Evolutionary conservation across 2,329 filamentous ascomycete genomes (phyloP).

Genomic region (Didymella lethalis): DNA sequence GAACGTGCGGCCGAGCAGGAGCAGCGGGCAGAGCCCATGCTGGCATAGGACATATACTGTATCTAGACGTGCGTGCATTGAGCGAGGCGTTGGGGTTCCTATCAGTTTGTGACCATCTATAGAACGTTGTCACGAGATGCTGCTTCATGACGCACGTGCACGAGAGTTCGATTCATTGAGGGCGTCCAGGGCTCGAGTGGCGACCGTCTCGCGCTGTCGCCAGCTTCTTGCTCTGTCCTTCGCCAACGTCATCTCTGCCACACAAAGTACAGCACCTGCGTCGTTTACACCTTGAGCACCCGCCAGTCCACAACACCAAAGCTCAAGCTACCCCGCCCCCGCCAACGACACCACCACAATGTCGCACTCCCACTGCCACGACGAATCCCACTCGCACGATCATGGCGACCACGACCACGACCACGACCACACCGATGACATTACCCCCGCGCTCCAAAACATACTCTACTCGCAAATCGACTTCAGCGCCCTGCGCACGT

Average conservation of each 20-base stretch:
- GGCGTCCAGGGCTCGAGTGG: not conserved
- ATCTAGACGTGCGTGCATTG: slow-evolving; percentile 30
- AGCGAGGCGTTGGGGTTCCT: slow-evolving; percentile 46
- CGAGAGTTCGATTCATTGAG: not conserved
- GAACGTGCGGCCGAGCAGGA: slow-evolving; percentile 44
- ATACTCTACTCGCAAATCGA: slow-evolving; percentile 92
- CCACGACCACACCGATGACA: slow-evolving; percentile 91
- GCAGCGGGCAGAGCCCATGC: slow-evolving; percentile 45
- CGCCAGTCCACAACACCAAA: not conserved
- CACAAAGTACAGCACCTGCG: slow-evolving; percentile 4
- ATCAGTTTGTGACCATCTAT: not conserved
- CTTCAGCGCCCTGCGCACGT: slow-evolving; percentile 81
- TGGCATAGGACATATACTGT: slow-evolving; percentile 30
- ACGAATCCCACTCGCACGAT: slow-evolving; percentile 57
- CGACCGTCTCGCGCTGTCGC: not conserved
- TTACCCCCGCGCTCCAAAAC: slow-evolving; percentile 88
- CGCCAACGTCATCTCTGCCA: not conserved
- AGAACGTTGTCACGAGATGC: not conserved
- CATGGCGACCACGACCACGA: slow-evolving; percentile 65
- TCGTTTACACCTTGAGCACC: not conserved
- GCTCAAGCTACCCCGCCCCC: slow-evolving; percentile 44
- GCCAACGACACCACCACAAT: slow-evolving; percentile 28
- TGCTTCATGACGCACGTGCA: not conserved
- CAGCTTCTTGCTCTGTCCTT: not conserved
- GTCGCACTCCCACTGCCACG: slow-evolving; percentile 42